These are phyloP conservation scores for Neurospora pannonica DNA, from an alignment of 495 filamentous ascomycete genomes.

Conservation along the genomic window DNA sequence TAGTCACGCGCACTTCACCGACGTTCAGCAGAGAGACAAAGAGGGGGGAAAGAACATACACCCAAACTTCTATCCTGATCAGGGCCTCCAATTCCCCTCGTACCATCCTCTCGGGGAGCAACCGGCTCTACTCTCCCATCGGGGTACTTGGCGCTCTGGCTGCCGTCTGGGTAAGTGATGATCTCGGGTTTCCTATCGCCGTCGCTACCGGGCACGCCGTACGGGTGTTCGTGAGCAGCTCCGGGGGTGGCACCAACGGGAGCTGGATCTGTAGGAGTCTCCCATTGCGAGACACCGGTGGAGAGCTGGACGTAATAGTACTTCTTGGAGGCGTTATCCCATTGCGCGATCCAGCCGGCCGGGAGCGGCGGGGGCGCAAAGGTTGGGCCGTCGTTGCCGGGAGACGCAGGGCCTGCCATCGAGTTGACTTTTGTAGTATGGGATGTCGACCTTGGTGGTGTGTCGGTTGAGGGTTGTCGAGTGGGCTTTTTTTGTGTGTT, in stretches of 20 bases:
- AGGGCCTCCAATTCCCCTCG: conserved; percentile 24
- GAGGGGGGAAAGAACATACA: conserved; percentile 20
- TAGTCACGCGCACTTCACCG: neutral
- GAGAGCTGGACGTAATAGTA: conserved; percentile 77
- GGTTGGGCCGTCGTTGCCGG: conserved; percentile 59
- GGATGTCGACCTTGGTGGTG: neutral
- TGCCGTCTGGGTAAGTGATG: conserved; percentile 44
- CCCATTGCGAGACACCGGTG: conserved; percentile 70
- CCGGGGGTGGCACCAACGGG: conserved; percentile 42
- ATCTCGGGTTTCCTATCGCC: conserved; percentile 27
- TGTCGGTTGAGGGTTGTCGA: neutral
- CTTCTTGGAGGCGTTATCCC: conserved; percentile 61
- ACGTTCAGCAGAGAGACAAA: neutral
- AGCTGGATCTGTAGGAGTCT: conserved; percentile 58
- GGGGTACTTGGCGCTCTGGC: conserved; percentile 37
- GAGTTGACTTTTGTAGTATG: conserved; percentile 2
- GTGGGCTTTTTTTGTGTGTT: neutral
- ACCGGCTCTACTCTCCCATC: conserved; percentile 44
- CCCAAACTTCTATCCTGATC: conserved; percentile 35
- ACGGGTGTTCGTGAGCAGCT: conserved; percentile 37
- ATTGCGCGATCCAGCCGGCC: conserved; percentile 75
- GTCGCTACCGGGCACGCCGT: conserved; percentile 32
- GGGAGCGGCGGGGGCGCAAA: conserved; percentile 60
- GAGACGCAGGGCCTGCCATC: conserved; percentile 45
- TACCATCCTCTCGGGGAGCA: conserved; percentile 23